Percentiles rank a stretch among this genome's conserved stretches.
These are phyloP conservation scores for Aspergillus tamarii DNA, from an alignment of 2,329 filamentous ascomycete species.

Conservation along the genomic window DNA sequence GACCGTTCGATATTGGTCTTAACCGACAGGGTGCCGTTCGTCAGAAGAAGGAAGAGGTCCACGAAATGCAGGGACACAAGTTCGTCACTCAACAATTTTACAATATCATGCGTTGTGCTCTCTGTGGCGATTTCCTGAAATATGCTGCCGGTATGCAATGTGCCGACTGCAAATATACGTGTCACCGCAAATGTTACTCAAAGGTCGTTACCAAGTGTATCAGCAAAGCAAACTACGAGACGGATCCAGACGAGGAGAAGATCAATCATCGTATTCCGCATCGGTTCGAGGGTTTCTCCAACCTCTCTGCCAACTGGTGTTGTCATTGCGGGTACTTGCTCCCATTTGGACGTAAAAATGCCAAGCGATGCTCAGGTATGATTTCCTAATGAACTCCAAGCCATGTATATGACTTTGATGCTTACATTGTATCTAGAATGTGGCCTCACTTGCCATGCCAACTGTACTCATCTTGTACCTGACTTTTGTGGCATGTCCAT, in stretches of 20 bases:
- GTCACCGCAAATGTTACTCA: constrained; percentile 94
- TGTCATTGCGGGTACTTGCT: constrained; percentile 97
- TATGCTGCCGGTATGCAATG: constrained; percentile 99
- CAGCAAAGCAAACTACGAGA: constrained; percentile 98
- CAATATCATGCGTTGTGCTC: constrained; percentile 99
- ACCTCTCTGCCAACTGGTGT: constrained; percentile 98
- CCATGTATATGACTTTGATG: background rate
- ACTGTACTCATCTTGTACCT: constrained; percentile 91
- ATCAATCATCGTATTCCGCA: constrained; percentile 99
- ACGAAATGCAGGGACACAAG: constrained; percentile 99
- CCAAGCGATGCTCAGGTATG: constrained; percentile 83
- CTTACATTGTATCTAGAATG: constrained; percentile 63
- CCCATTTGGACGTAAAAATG: constrained; percentile 92
- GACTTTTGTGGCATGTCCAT: constrained; percentile 99
- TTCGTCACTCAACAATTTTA: constrained; percentile 99
- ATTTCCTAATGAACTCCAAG: background rate
- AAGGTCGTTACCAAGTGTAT: constrained; percentile 99
- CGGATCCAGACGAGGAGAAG: constrained; percentile 97
- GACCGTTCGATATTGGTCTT: constrained; percentile 84
- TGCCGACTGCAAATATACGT: constrained; percentile 99
- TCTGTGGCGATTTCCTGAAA: constrained; percentile 97
- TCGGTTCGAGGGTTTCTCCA: constrained; percentile 94
- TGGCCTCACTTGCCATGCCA: constrained; percentile 83
- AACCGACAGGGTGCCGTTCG: constrained; percentile 94
- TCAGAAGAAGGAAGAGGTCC: constrained; percentile 95